A percentile compares a stretch with the other conserved stretches of the same genome.
phyloP scores from a whole-genome alignment of 176 grass and related monocot species.

The Tuctoria greenei region DNA sequence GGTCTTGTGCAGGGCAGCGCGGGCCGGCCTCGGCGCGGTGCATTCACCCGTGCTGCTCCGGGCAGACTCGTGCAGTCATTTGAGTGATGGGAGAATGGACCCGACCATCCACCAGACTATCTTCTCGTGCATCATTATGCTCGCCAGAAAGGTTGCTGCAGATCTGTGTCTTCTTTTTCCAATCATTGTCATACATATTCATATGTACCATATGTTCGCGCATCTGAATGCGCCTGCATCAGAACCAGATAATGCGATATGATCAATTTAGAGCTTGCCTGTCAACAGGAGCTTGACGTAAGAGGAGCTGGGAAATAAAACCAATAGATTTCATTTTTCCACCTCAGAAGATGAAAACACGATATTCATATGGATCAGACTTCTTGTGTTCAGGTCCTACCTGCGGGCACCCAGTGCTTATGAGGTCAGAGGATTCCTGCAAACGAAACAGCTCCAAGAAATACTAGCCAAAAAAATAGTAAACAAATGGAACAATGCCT shows the following conservation, averaged over 20 bases:
- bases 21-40: constrained; percentile 41
- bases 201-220: constrained; percentile 37
- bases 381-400: constrained; percentile 40
- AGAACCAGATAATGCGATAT: constrained; percentile 27
- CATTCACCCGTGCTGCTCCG: constrained; percentile 42
- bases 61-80: constrained; percentile 34
- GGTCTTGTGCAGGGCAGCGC: constrained; percentile 42
- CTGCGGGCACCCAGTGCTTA: constrained; percentile 35
- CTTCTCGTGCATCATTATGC: constrained; percentile 67
- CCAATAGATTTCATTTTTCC: neutral
- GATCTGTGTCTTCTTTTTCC: constrained; percentile 61
- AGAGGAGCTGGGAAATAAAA: constrained; percentile 27
- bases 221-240: constrained; percentile 35
- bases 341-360: constrained; percentile 10
- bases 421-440: constrained; percentile 51
- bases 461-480: constrained; percentile 48
- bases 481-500: constrained; percentile 61
- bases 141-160: constrained; percentile 64
- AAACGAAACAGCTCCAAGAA: constrained; percentile 54
- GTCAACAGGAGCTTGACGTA: constrained; percentile 21
- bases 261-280: constrained; percentile 27
- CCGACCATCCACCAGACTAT: constrained; percentile 52
- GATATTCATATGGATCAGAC: constrained; percentile 15
- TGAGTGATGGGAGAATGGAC: constrained; percentile 44
- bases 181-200: constrained; percentile 60